Percentiles rank a stretch among this genome's conserved stretches.
These are phyloP conservation scores for Annulohypoxylon truncatum DNA, from an alignment of 2,329 filamentous ascomycete species.

Conservation along the genomic window DNA sequence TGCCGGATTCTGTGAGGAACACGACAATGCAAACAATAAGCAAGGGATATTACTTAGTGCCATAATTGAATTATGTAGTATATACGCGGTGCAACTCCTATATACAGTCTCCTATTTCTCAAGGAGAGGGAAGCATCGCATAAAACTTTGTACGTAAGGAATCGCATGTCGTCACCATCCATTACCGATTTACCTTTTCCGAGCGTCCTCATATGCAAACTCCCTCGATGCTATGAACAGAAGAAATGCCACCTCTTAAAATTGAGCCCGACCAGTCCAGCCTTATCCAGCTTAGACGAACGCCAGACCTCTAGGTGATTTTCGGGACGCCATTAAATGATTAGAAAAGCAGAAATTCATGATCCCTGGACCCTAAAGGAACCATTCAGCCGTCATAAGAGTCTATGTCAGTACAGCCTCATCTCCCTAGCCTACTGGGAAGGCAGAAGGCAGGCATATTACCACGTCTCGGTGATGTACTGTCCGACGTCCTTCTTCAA, in stretches of 20 bases:
- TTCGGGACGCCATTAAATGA: slow-evolving; percentile 32
- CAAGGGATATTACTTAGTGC: not conserved
- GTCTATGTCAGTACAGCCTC: not conserved
- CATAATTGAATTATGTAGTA: slow-evolving; percentile 5
- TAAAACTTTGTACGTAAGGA: not conserved
- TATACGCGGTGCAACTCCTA: slow-evolving; percentile 5
- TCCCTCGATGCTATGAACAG: slow-evolving; percentile 23
- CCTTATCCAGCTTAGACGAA: slow-evolving; percentile 33
- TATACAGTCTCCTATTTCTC: slow-evolving; percentile 13
- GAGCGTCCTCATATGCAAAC: slow-evolving; percentile 15
- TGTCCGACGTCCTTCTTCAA: slow-evolving; percentile 92
- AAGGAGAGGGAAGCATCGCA: slow-evolving; percentile 5
- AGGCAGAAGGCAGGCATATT: slow-evolving; percentile 18
- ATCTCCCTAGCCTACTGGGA: not conserved
- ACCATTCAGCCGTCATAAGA: slow-evolving; percentile 1
- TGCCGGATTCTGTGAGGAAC: not conserved
- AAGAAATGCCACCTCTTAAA: slow-evolving; percentile 17
- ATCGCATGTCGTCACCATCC: slow-evolving; percentile 5
- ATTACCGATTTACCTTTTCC: not conserved
- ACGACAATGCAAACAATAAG: not conserved
- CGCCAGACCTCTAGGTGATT: slow-evolving; percentile 28
- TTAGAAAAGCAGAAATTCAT: slow-evolving; percentile 11
- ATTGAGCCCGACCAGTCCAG: slow-evolving; percentile 13
- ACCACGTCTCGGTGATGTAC: slow-evolving; percentile 90
- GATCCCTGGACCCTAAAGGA: not conserved